phyloP scores from a whole-genome alignment of 768 basidiomycete species.

The Pilatotrama ljubarskyi region DNA sequence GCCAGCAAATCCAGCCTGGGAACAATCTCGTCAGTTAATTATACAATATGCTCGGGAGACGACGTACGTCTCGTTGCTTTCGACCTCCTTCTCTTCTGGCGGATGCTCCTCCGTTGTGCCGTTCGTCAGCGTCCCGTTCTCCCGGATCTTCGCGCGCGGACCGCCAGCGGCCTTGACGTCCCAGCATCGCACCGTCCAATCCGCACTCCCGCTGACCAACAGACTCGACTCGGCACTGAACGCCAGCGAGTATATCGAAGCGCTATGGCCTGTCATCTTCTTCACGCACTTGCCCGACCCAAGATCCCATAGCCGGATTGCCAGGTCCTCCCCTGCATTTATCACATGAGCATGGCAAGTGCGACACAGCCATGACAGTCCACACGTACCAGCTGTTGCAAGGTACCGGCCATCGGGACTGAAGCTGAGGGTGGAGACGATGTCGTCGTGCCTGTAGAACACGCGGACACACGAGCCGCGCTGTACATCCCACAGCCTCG shows the following conservation, averaged over 20 bases:
- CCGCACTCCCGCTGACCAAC: conserved; percentile 87
- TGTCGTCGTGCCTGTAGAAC: conserved; percentile 92
- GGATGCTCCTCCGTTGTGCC: conserved; percentile 35
- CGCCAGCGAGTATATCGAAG: conserved; percentile 85
- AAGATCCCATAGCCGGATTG: conserved; percentile 96
- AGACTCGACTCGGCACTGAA: conserved; percentile 92
- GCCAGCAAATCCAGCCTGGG: conserved; percentile 79
- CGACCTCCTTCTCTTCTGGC: conserved; percentile 28
- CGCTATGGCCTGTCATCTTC: conserved; percentile 92
- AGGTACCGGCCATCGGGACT: conserved; percentile 94
- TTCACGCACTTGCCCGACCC: conserved; percentile 94
- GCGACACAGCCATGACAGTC: neutral
- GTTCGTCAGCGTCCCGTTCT: conserved; percentile 48
- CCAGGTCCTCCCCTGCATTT: conserved; percentile 77
- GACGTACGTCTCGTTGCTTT: conserved; percentile 71
- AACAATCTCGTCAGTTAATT: conserved; percentile 7
- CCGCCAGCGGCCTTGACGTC: conserved; percentile 86
- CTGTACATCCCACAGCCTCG: conserved; percentile 98
- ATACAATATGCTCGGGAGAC: neutral
- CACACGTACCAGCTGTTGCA: conserved; percentile 73
- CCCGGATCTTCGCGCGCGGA: conserved; percentile 51
- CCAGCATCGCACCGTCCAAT: conserved; percentile 99
- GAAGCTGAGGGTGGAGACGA: conserved; percentile 81
- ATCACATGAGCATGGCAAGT: neutral
- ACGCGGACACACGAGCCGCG: conserved; percentile 91